These are phyloP conservation scores for Aphanomyces cochlioides DNA, from an alignment of 352 stramenopile species.

Conservation along the genomic window DNA sequence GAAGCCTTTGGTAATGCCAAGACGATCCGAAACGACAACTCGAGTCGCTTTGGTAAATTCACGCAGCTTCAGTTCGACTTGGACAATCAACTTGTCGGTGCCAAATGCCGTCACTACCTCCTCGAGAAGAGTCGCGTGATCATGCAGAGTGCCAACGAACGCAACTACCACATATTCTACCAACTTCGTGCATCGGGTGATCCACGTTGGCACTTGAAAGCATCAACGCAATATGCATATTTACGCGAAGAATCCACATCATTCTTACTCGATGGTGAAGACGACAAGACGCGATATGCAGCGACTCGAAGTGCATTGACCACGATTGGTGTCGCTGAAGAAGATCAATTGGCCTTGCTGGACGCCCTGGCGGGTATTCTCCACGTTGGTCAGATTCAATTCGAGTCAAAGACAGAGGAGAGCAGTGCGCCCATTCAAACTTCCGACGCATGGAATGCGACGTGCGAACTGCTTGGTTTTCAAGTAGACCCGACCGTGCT, in stretches of 20 bases:
- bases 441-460: conserved; percentile 31
- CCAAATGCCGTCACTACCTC: conserved; percentile 91
- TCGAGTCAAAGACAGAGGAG: conserved; percentile 74
- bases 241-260: conserved; percentile 54
- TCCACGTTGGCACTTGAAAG: conserved; percentile 47
- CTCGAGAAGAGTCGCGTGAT: conserved; percentile 97
- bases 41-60: conserved; percentile 93
- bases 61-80: conserved; percentile 91
- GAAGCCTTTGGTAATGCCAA: conserved; percentile 91
- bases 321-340: conserved; percentile 67
- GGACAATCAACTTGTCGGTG: conserved; percentile 81
- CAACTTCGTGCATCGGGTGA: conserved; percentile 80
- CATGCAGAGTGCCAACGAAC: conserved; percentile 82
- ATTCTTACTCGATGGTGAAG: conserved; percentile 63
- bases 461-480: conserved; percentile 50
- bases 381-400: conserved; percentile 76
- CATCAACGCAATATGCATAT: conserved; percentile 48
- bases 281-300: conserved; percentile 69
- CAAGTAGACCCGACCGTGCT: conserved; percentile 48
- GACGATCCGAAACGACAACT: conserved; percentile 94
- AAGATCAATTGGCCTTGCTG: conserved; percentile 73
- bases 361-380: conserved; percentile 69
- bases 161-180: conserved; percentile 99
- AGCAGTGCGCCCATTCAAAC: conserved; percentile 63
- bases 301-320: conserved; percentile 73